Conservation (phyloP, 345 rosid genomes). For the Geranium rotundifolium region DNA sequence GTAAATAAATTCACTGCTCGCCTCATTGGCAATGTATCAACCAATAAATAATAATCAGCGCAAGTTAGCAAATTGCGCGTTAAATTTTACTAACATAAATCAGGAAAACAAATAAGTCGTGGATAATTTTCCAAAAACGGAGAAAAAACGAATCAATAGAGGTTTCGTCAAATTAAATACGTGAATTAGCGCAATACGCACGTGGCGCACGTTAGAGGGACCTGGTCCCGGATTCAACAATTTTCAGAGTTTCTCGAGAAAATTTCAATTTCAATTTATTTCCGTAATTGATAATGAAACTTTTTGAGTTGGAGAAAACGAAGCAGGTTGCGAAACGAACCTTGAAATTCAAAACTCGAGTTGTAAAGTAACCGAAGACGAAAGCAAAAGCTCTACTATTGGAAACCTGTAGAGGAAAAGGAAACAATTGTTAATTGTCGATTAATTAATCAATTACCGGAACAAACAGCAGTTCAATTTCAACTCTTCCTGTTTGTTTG, state of each 20-base stretch:
- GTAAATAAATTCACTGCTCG: neutral
- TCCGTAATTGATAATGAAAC: neutral
- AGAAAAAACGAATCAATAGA: too few species aligned
- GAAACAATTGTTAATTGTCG: too few species aligned
- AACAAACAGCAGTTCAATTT: neutral
- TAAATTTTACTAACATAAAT: too few species aligned
- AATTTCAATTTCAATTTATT: too few species aligned
- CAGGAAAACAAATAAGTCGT: too few species aligned
- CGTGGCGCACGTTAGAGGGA: neutral
- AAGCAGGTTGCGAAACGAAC: neutral
- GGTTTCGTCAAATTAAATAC: too few species aligned
- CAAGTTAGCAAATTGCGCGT: slow-evolving; percentile 11
- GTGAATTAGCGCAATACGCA: too few species aligned
- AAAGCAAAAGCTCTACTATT: neutral
- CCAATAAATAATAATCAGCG: slow-evolving; percentile 14
- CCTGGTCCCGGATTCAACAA: neutral
- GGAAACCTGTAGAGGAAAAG: neutral
- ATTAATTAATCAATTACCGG: neutral
- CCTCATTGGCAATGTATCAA: neutral
- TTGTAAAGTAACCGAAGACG: neutral
- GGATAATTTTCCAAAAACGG: too few species aligned
- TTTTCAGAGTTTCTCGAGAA: too few species aligned
- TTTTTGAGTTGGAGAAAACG: neutral
- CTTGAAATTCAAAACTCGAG: neutral
- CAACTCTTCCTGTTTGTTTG: too few species aligned